phyloP scores from a whole-genome alignment of 129 eudicot genomes.

The Escallonia herrerae region DNA sequence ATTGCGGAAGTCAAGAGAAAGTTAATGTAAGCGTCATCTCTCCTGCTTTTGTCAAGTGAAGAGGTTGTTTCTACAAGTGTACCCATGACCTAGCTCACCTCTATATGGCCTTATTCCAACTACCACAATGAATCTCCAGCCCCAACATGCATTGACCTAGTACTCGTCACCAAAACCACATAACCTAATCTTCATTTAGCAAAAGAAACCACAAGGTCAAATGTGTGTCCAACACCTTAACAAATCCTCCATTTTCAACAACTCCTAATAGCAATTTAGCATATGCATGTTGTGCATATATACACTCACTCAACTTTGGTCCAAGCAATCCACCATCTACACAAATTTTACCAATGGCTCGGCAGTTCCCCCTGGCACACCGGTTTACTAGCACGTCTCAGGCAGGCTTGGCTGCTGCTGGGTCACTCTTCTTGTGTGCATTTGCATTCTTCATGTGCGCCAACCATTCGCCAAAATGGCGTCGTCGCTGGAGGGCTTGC shows the following conservation, averaged over 20 bases:
- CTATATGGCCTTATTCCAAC: too few relatives aligned
- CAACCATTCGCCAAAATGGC: conserved; percentile 47
- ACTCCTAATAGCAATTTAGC: conserved; percentile 15
- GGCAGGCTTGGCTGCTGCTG: conserved; percentile 34
- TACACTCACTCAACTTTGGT: not conserved
- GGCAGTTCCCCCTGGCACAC: conserved; percentile 24
- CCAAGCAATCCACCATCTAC: conserved; percentile 12
- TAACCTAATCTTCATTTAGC: not conserved
- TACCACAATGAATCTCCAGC: too few relatives aligned
- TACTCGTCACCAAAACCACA: conserved; percentile 21
- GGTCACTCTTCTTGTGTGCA: conserved; percentile 42
- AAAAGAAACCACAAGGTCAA: conserved; percentile 8
- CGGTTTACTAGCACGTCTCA: conserved; percentile 27
- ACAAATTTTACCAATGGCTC: conserved; percentile 38
- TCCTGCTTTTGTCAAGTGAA: too few relatives aligned
- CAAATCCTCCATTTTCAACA: conserved; percentile 29
- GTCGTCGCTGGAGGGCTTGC: conserved; percentile 39
- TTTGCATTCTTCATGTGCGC: conserved; percentile 61
- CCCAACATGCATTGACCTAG: too few relatives aligned
- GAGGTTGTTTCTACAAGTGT: too few relatives aligned
- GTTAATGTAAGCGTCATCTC: too few relatives aligned
- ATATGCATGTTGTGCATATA: conserved; percentile 5
- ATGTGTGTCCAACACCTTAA: conserved; percentile 24
- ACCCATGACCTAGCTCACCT: too few relatives aligned
- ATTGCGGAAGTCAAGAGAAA: too few relatives aligned